These are phyloP conservation scores for Fusarium mangiferae DNA, from an alignment of 2,329 filamentous ascomycete species.

Conservation along the genomic window DNA sequence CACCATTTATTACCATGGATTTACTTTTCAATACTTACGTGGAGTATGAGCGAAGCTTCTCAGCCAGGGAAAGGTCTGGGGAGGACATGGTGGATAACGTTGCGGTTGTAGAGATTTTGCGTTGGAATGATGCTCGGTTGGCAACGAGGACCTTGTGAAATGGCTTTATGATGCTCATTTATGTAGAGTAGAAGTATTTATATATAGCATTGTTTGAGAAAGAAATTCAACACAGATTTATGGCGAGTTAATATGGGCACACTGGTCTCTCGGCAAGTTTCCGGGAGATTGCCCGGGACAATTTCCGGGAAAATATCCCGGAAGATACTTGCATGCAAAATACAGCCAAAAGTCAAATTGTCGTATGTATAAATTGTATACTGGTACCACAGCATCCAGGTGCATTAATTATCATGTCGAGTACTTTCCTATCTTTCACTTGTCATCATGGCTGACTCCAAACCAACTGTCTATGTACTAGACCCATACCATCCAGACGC, in stretches of 20 bases:
- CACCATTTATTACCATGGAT: fast-evolving
- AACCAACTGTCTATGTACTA: background rate
- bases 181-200: fast-evolving
- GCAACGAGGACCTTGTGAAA: background rate
- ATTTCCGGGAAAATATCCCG: fast-evolving
- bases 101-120: background rate
- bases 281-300: background rate
- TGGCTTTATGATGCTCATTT: fast-evolving
- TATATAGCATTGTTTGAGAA: fast-evolving
- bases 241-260: fast-evolving
- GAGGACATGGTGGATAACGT: background rate
- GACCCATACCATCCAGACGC: background rate
- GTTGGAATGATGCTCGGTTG: background rate
- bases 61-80: background rate
- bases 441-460: background rate
- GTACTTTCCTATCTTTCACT: no score
- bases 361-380: background rate
- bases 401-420: no score
- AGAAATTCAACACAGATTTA: background rate
- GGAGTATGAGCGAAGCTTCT: background rate
- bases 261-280: background rate
- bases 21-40: background rate
- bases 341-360: fast-evolving
- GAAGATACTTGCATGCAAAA: fast-evolving
- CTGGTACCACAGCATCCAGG: no score